Evolutionary conservation across 331 rosid genomes (phyloP).

Genomic region (Quercus phellos): DNA sequence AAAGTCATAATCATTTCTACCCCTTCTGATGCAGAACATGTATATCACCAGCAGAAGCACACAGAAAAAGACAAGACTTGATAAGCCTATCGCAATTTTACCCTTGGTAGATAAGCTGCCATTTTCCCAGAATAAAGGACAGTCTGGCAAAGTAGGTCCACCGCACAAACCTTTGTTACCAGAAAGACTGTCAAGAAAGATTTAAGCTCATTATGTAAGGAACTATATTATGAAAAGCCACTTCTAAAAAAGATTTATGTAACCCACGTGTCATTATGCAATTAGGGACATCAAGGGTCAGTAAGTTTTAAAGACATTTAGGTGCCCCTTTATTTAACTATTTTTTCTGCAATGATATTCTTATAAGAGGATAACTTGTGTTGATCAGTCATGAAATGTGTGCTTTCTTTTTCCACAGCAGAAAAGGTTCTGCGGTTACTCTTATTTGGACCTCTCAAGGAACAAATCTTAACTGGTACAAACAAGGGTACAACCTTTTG

Average conservation of each 20-base stretch:
- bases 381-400: conserved; percentile 8
- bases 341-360: conserved; percentile 1
- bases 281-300: not conserved
- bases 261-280: not conserved
- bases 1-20: conserved; percentile 81
- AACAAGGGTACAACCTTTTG: not conserved
- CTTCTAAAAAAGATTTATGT: not conserved
- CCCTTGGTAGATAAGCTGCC: conserved; percentile 67
- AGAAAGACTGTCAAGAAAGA: conserved; percentile 55
- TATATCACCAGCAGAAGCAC: conserved; percentile 49
- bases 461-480: not conserved
- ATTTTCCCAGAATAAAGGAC: conserved; percentile 85
- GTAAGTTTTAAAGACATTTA: too few relatives aligned
- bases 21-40: conserved; percentile 64
- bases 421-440: conserved; percentile 11
- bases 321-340: not conserved
- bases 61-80: conserved; percentile 50
- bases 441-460: conserved; percentile 12
- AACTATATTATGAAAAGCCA: not conserved
- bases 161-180: conserved; percentile 88
- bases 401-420: not conserved
- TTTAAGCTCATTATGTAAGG: not conserved
- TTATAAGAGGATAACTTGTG: conserved; percentile 7
- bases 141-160: conserved; percentile 63
- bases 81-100: conserved; percentile 69